These are phyloP conservation scores for Pestalotiopsis sp. DNA, from an alignment of 2,329 filamentous ascomycete genomes.

Conservation along the genomic window DNA sequence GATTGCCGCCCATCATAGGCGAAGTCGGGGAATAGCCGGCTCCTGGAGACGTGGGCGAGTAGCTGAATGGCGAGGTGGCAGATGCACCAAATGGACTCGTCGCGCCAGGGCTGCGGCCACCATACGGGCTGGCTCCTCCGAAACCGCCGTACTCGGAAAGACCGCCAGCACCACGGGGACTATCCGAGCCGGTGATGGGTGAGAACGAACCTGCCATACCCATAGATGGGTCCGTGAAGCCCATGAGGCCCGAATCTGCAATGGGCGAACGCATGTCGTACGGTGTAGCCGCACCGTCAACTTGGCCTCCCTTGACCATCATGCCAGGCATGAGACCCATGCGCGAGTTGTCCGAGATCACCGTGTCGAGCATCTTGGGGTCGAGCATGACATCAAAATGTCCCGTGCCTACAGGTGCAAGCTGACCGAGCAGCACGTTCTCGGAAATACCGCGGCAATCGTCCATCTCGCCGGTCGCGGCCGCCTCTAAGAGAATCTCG, in stretches of 20 bases:
- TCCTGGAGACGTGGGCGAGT: conserved; percentile 78
- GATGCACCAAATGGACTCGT: conserved; percentile 80
- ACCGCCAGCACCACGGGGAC: conserved; percentile 66
- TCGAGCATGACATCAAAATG: conserved; percentile 94
- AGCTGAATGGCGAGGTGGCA: conserved; percentile 67
- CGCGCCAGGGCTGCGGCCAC: conserved; percentile 67
- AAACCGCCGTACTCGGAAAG: conserved; percentile 61
- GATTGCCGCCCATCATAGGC: conserved; percentile 61
- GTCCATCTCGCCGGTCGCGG: conserved; percentile 91
- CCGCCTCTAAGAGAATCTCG: conserved; percentile 95
- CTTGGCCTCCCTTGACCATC: conserved; percentile 72
- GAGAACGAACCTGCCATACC: conserved; percentile 67
- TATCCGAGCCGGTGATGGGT: conserved; percentile 78
- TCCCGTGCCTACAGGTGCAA: conserved; percentile 95
- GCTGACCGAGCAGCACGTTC: conserved; percentile 97
- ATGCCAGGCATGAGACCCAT: conserved; percentile 82
- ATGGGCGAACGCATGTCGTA: conserved; percentile 89
- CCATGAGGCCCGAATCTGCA: conserved; percentile 62
- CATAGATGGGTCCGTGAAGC: conserved; percentile 59
- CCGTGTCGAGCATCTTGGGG: conserved; percentile 92
- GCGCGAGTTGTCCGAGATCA: conserved; percentile 88
- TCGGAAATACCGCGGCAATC: conserved; percentile 98
- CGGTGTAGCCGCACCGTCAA: conserved; percentile 87
- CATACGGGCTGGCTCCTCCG: conserved; percentile 67
- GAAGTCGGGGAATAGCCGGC: conserved; percentile 80